Evolutionary conservation across 768 basidiomycete genomes (phyloP).

Genomic region (Candolleomyces efflorescens): DNA sequence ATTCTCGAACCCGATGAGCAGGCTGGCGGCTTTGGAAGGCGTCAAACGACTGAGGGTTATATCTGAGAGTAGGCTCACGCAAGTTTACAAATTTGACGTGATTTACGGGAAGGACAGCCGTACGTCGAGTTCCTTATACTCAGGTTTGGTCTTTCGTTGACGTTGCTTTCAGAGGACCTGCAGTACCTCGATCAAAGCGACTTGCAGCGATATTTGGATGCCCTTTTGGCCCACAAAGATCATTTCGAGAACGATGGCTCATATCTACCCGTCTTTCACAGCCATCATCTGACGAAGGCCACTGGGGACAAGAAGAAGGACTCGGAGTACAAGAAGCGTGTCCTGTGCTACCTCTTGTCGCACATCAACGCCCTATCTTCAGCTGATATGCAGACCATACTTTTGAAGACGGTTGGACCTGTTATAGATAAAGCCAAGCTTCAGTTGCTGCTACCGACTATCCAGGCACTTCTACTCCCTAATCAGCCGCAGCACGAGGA

Average conservation of each 20-base stretch:
- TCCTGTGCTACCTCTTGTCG: slow-evolving; percentile 76
- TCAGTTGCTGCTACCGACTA: slow-evolving; percentile 53
- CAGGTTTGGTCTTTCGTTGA: slow-evolving; percentile 7
- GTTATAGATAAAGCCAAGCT: slow-evolving; percentile 47
- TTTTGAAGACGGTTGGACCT: slow-evolving; percentile 46
- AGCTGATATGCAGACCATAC: slow-evolving; percentile 40
- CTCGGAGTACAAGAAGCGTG: slow-evolving; percentile 58
- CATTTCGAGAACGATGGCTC: slow-evolving; percentile 57
- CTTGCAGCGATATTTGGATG: slow-evolving; percentile 51
- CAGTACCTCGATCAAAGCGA: slow-evolving; percentile 72
- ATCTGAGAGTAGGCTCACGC: slow-evolving; percentile 38
- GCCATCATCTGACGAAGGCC: slow-evolving; percentile 43
- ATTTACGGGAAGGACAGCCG: slow-evolving; percentile 64
- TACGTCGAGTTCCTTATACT: slow-evolving; percentile 26
- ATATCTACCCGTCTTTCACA: slow-evolving; percentile 59
- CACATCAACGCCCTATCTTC: slow-evolving; percentile 62
- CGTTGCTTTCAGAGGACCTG: slow-evolving; percentile 26
- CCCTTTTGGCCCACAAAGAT: slow-evolving; percentile 44
- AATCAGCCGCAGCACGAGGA: slow-evolving; percentile 20
- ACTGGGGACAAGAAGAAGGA: slow-evolving; percentile 56
- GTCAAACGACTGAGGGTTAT: slow-evolving; percentile 42
- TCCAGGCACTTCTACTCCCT: slow-evolving; percentile 34
- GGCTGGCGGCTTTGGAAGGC: slow-evolving; percentile 53
- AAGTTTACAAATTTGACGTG: slow-evolving; percentile 68
- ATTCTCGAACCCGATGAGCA: slow-evolving; percentile 34